These are phyloP conservation scores for Starmerella tilneyi DNA, from an alignment of 805 yeast genomes.

Conservation along the genomic window DNA sequence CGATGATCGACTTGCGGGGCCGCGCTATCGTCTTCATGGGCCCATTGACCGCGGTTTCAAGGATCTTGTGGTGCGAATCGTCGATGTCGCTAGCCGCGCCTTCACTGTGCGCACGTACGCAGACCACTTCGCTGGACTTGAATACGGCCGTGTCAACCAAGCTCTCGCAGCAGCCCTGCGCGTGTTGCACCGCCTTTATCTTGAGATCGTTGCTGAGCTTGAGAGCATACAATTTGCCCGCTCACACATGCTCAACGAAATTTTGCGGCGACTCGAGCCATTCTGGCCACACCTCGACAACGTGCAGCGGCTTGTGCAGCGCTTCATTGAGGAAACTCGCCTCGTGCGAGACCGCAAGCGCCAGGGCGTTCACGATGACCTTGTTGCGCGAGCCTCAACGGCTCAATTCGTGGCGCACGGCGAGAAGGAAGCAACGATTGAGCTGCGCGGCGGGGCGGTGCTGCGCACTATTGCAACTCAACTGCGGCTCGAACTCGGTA, in stretches of 20 bases:
- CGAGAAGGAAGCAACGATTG: constrained; percentile 33
- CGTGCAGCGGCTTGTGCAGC: constrained; percentile 10
- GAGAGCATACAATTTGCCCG: constrained; percentile 29
- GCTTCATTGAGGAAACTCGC: constrained; percentile 10
- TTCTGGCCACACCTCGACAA: constrained; percentile 27
- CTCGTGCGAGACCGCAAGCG: constrained; percentile 15
- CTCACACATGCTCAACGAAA: constrained; percentile 32
- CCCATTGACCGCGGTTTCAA: constrained; percentile 64
- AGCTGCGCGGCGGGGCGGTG: constrained; percentile 62
- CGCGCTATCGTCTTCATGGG: constrained; percentile 63
- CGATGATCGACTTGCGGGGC: constrained; percentile 47
- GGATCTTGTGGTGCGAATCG: constrained; percentile 53
- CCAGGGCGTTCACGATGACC: constrained; percentile 1
- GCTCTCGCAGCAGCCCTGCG: constrained; percentile 56
- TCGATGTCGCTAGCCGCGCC: constrained; percentile 54
- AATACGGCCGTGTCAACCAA: constrained; percentile 65
- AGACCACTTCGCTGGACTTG: constrained; percentile 45
- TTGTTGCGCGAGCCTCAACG: constrained; percentile 12
- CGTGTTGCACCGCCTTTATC: constrained; percentile 31
- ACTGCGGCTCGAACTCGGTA: constrained; percentile 55
- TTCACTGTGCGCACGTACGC: constrained; percentile 49
- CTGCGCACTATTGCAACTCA: constrained; percentile 51
- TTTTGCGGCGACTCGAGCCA: constrained; percentile 10
- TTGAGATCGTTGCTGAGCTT: constrained; percentile 27
- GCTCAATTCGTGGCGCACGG: constrained; percentile 33